Conservation (phyloP, 1,284 basidiomycete genomes). For the Ganoderma boninense region DNA sequence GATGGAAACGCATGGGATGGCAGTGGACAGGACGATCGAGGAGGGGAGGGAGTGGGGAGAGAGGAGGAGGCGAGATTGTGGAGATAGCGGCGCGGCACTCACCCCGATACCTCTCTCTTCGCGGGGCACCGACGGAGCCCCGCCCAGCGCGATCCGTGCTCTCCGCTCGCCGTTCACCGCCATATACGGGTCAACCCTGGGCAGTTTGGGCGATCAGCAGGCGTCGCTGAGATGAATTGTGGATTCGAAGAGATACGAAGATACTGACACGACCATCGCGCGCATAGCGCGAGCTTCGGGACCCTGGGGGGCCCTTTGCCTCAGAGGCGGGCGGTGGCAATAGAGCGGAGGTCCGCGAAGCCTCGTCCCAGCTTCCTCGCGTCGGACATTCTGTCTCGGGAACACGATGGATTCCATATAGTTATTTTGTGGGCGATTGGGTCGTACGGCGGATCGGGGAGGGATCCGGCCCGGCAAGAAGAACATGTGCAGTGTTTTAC, state of each 20-base stretch:
- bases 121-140: conserved; percentile 33
- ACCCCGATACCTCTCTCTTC: conserved; percentile 8
- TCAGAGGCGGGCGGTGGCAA: conserved; percentile 35
- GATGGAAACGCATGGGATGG: background rate
- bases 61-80: conserved; percentile 10
- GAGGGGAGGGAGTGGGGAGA: background rate
- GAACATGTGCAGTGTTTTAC: conserved; percentile 10
- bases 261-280: background rate
- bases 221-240: conserved; percentile 25
- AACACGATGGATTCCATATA: too few relatives aligned
- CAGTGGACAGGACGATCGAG: conserved; percentile 8
- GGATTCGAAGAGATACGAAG: background rate
- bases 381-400: conserved; percentile 4
- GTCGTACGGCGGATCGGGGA: background rate
- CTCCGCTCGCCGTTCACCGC: background rate
- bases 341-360: conserved; percentile 29
- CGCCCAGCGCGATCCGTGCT: conserved; percentile 14
- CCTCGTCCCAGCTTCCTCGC: conserved; percentile 2
- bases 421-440: background rate
- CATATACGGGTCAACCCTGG: conserved; percentile 6
- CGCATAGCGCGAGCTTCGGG: background rate
- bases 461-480: background rate
- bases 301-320: background rate
- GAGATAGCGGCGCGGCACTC: conserved; percentile 15
- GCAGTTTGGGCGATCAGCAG: conserved; percentile 16